Evolutionary conservation across 257 asterid genomes (phyloP).

Genomic region (Gynochthodes officinalis): DNA sequence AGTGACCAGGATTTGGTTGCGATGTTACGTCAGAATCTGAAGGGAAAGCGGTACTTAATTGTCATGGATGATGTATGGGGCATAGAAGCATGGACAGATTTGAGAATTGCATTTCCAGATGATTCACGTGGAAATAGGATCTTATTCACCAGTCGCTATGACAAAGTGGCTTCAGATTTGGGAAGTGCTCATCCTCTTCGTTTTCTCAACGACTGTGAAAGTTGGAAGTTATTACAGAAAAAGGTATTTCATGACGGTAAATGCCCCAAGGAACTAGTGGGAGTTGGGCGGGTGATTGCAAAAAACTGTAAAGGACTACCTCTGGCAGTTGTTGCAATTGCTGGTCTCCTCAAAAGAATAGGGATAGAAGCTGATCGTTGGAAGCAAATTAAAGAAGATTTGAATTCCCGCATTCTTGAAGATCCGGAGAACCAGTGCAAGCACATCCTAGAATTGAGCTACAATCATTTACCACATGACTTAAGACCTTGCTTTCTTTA

Average conservation of each 20-base stretch:
- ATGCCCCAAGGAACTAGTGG: too few relatives aligned
- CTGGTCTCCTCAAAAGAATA: constrained; percentile 9
- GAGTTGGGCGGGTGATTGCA: constrained; percentile 6
- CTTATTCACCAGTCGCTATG: constrained; percentile 1
- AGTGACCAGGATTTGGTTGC: neutral
- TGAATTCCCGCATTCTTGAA: neutral
- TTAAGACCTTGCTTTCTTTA: constrained; percentile 20
- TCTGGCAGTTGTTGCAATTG: constrained; percentile 13
- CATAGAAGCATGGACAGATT: too few relatives aligned
- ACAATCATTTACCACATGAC: constrained; percentile 6
- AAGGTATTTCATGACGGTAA: too few relatives aligned
- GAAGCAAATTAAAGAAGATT: neutral
- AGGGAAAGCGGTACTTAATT: constrained; percentile 6
- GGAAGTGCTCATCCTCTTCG: too few relatives aligned
- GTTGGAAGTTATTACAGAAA: too few relatives aligned
- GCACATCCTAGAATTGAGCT: constrained; percentile 12
- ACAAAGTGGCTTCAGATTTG: constrained; percentile 5
- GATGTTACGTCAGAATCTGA: neutral
- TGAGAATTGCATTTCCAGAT: constrained; percentile 6
- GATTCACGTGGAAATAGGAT: constrained; percentile 12
- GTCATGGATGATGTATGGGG: constrained; percentile 22
- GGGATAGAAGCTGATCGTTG: neutral
- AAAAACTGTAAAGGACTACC: constrained; percentile 6
- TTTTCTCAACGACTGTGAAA: too few relatives aligned
- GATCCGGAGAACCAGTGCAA: neutral